Percentiles rank a stretch among this genome's conserved stretches.
Evolutionary conservation across 371 early-diverging fungal genomes (phyloP).

Genomic region (Dichotomocladium elegans): DNA sequence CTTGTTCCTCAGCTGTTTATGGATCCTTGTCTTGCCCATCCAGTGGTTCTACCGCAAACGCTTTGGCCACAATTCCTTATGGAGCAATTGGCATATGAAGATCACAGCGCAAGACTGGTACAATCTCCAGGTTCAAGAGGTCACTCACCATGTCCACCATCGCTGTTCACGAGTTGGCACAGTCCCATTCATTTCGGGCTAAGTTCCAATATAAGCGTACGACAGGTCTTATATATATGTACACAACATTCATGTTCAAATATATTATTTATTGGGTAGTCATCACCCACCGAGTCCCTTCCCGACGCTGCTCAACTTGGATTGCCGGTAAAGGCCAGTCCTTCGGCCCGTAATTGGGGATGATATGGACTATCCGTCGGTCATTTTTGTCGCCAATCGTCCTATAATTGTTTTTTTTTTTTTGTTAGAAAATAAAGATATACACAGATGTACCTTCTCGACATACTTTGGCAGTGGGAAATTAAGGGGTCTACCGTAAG

Average conservation of each 20-base stretch:
- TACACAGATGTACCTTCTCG: too few relatives aligned
- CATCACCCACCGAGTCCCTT: constrained; percentile 64
- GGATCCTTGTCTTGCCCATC: constrained; percentile 35
- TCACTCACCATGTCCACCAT: constrained; percentile 1
- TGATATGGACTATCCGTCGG: constrained; percentile 64
- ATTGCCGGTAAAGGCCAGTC: constrained; percentile 74
- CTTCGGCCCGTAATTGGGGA: constrained; percentile 73
- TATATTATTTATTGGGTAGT: neutral
- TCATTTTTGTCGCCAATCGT: constrained; percentile 48
- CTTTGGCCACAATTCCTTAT: constrained; percentile 33
- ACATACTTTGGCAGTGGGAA: constrained; percentile 63
- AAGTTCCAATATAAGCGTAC: too few relatives aligned
- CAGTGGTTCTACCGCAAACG: constrained; percentile 21
- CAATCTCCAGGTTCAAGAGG: constrained; percentile 3
- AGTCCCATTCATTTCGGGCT: constrained; percentile 2
- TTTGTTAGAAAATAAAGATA: neutral
- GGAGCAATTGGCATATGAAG: constrained; percentile 38
- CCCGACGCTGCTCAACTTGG: constrained; percentile 61
- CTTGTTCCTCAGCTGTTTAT: constrained; percentile 32
- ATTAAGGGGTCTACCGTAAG: constrained; percentile 63
- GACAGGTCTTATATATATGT: too few relatives aligned
- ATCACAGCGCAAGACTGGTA: constrained; percentile 37
- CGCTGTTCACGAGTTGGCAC: constrained; percentile 3
- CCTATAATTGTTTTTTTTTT: constrained; percentile 3
- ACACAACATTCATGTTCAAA: too few relatives aligned